Conservation (phyloP, 805 yeast species). For the Spathaspora passalidarum region DNA sequence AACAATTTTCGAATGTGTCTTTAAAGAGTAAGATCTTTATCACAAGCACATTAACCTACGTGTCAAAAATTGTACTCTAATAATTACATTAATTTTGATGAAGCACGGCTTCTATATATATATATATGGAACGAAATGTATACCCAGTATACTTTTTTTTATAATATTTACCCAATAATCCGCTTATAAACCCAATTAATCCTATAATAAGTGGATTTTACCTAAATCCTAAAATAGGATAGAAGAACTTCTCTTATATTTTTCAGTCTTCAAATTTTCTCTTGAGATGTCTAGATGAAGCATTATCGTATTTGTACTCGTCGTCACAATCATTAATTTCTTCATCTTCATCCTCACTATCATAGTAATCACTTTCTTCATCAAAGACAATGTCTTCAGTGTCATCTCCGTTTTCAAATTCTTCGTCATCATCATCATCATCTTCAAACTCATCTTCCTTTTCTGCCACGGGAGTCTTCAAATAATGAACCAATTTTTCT, state of each 20-base stretch:
- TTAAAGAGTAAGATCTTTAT: too few species aligned
- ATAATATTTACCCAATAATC: not conserved
- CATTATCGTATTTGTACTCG: constrained; percentile 14
- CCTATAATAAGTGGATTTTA: not conserved
- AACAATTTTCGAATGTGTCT: too few species aligned
- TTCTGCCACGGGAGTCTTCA: not conserved
- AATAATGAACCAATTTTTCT: constrained; percentile 1
- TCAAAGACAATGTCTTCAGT: constrained; percentile 4
- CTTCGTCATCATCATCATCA: constrained; percentile 5
- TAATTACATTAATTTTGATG: not conserved
- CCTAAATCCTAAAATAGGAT: not conserved
- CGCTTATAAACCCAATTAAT: not conserved
- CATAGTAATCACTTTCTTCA: constrained; percentile 2
- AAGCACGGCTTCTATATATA: constrained; percentile 1
- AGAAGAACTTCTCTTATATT: not conserved
- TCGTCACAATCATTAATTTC: not conserved
- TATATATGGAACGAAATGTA: not conserved
- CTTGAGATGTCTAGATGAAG: constrained; percentile 28
- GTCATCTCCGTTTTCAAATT: constrained; percentile 5
- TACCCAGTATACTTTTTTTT: not conserved
- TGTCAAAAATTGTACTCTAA: not conserved
- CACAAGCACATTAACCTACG: not conserved
- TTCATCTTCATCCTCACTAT: constrained; percentile 6
- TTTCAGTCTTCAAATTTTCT: constrained; percentile 10
- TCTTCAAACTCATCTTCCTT: constrained; percentile 5